These are phyloP conservation scores for Venturia oleaginea DNA, from an alignment of 2,329 filamentous ascomycete genomes.

Conservation along the genomic window DNA sequence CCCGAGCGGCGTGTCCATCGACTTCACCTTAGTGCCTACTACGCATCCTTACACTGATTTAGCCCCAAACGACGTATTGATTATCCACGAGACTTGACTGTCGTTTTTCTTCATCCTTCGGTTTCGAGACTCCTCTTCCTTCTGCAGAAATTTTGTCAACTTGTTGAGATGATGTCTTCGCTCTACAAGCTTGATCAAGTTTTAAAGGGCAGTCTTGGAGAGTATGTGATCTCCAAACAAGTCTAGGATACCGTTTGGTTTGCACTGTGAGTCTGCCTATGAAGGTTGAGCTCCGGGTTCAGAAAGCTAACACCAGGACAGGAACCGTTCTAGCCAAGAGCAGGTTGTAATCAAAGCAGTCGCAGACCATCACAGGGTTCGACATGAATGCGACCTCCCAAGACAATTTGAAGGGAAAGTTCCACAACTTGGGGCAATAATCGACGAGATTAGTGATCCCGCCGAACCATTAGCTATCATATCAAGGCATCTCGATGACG, in stretches of 20 bases:
- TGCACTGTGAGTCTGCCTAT: slow-evolving; percentile 13
- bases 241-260: slow-evolving; percentile 15
- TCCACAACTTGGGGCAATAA: slow-evolving; percentile 20
- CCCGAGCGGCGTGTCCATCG: no score
- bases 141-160: no score
- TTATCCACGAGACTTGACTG: no score
- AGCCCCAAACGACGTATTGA: no score
- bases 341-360: slow-evolving; percentile 22
- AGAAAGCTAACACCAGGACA: not conserved
- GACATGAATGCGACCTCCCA: slow-evolving; percentile 24
- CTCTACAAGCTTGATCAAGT: slow-evolving; percentile 1
- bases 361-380: slow-evolving; percentile 18
- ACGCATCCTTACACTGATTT: no score
- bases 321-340: slow-evolving; percentile 14
- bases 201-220: slow-evolving; percentile 13
- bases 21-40: no score
- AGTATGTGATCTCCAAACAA: slow-evolving; percentile 13
- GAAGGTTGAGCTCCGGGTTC: not conserved
- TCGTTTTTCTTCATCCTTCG: no score
- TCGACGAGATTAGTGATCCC: slow-evolving; percentile 23
- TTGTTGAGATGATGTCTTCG: not conserved
- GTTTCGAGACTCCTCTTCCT: no score
- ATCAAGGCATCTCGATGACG: slow-evolving; percentile 20
- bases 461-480: slow-evolving; percentile 19
- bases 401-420: slow-evolving; percentile 20